Evolutionary conservation across 2,329 filamentous ascomycete genomes (phyloP).

Genomic region (Penicillium brevicompactum): DNA sequence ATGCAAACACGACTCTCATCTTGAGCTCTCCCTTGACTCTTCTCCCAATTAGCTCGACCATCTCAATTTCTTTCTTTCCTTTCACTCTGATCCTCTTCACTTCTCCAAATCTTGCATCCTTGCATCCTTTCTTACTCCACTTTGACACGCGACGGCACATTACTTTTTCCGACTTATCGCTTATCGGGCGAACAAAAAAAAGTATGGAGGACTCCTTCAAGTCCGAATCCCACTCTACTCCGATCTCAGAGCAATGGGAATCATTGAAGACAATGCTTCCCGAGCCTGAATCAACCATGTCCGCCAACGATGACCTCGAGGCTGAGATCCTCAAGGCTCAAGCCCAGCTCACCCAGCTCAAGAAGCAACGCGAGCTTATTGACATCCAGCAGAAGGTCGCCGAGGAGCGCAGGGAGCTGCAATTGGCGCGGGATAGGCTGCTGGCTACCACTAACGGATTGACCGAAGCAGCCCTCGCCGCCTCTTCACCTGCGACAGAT

Average conservation of each 20-base stretch:
- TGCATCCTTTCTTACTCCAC: too few relatives aligned
- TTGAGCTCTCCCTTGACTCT: too few relatives aligned
- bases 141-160: not conserved
- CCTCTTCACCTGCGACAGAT: not conserved
- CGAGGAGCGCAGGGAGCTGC: conserved; percentile 3
- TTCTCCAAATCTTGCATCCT: too few relatives aligned
- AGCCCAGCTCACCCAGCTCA: conserved; percentile 6
- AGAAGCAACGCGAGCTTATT: conserved; percentile 12
- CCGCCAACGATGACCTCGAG: conserved; percentile 5
- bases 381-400: conserved; percentile 12
- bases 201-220: not conserved
- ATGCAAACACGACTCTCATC: too few relatives aligned
- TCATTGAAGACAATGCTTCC: conserved; percentile 4
- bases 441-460: not conserved
- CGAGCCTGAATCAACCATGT: not conserved
- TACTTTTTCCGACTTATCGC: not conserved
- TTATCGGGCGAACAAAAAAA: not conserved
- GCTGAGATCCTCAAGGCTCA: conserved; percentile 8
- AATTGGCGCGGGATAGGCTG: conserved; percentile 5
- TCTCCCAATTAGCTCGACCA: too few relatives aligned
- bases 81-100: not conserved
- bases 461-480: not conserved
- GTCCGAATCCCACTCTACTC: not conserved
- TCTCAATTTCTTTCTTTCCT: too few relatives aligned
- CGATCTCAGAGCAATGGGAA: conserved; percentile 5